These are phyloP conservation scores for Xerocomus potaroensis DNA, from an alignment of 768 basidiomycete species.

Conservation along the genomic window DNA sequence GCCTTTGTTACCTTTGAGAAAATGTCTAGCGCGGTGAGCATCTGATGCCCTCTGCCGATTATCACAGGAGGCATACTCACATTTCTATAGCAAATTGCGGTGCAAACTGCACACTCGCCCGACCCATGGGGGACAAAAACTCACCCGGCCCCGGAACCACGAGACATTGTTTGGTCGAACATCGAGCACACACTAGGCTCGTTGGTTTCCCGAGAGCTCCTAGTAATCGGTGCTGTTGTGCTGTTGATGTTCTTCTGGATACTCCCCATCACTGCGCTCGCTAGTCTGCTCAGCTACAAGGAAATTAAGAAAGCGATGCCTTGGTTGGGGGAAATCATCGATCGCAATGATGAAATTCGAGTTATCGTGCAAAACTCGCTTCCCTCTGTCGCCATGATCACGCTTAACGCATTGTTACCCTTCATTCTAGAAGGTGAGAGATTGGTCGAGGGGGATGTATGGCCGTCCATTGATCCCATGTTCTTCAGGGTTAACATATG, in stretches of 20 bases:
- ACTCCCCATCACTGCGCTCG: conserved; percentile 84
- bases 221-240: conserved; percentile 67
- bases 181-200: conserved; percentile 63
- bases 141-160: conserved; percentile 83
- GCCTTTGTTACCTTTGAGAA: conserved; percentile 98
- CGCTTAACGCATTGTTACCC: conserved; percentile 83
- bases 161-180: conserved; percentile 94
- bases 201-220: conserved; percentile 59
- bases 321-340: conserved; percentile 82
- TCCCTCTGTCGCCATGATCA: conserved; percentile 86
- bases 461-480: not conserved
- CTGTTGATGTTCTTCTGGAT: conserved; percentile 88
- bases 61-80: not conserved
- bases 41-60: no score
- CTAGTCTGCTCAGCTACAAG: conserved; percentile 83
- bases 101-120: conserved; percentile 76
- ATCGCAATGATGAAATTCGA: conserved; percentile 71
- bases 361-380: conserved; percentile 94
- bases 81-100: conserved; percentile 71
- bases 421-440: conserved; percentile 79
- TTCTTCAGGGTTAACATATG: conserved; percentile 64
- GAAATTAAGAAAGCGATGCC: conserved; percentile 91
- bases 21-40: conserved; percentile 81
- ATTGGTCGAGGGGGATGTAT: not conserved
- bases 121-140: conserved; percentile 64